Evolutionary conservation across 1,139 yeast genomes (phyloP).

Genomic region (Scheffersomyces illinoinensis): DNA sequence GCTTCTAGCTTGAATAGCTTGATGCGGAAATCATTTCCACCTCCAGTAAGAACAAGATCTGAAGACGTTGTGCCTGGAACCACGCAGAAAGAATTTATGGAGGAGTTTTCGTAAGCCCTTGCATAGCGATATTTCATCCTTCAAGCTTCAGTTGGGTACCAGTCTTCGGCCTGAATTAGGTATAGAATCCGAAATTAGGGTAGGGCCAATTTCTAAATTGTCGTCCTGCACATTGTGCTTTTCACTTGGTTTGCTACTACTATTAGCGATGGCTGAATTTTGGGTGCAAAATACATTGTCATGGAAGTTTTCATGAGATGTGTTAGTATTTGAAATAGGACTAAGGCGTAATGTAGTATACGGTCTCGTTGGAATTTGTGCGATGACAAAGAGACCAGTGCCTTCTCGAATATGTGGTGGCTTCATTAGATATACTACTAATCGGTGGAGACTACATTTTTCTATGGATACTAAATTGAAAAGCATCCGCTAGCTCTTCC

Average conservation of each 20-base stretch:
- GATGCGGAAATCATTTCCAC: conserved; percentile 21
- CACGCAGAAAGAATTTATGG: conserved; percentile 21
- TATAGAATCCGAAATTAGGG: background rate
- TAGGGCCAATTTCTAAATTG: background rate
- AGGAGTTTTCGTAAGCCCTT: conserved; percentile 13
- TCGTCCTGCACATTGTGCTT: background rate
- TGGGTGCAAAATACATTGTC: background rate
- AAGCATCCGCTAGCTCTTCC: background rate
- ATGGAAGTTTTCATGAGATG: too few species aligned
- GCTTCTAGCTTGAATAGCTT: conserved; percentile 8
- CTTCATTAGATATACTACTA: background rate
- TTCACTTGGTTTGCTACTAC: background rate
- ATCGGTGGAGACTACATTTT: background rate
- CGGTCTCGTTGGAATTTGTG: too few species aligned
- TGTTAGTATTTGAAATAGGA: too few species aligned
- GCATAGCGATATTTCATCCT: background rate
- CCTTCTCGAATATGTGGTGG: background rate
- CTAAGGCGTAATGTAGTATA: too few species aligned
- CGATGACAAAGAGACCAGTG: too few species aligned
- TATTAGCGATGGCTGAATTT: background rate
- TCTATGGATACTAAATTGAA: background rate
- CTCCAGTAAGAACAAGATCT: conserved; percentile 24
- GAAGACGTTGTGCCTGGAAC: conserved; percentile 12
- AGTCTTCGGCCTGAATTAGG: too few species aligned
- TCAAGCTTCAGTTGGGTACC: background rate